Evolutionary conservation across 768 basidiomycete species (phyloP).

Genomic region (Russula abietina): DNA sequence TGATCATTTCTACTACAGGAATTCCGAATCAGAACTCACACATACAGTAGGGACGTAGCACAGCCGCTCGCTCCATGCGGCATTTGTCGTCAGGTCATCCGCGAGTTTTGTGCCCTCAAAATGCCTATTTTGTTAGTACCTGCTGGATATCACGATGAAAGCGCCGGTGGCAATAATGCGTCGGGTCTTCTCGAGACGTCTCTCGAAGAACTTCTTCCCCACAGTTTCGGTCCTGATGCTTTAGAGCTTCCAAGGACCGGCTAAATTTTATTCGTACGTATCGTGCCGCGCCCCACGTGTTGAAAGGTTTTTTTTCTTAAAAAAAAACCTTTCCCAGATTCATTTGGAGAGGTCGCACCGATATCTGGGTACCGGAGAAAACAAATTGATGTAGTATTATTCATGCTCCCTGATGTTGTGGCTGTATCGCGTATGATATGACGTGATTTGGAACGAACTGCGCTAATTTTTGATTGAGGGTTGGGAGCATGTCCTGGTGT

Average conservation of each 20-base stretch:
- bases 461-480: not conserved
- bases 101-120: conserved; percentile 73
- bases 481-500: not conserved
- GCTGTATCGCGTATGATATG: not conserved
- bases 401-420: not conserved
- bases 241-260: conserved; percentile 20
- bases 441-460: not conserved
- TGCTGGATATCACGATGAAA: conserved; percentile 49
- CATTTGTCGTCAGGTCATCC: conserved; percentile 85
- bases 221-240: conserved; percentile 23
- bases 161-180: not conserved
- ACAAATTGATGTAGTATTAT: not conserved
- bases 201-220: conserved; percentile 17
- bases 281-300: not conserved
- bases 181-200: conserved; percentile 17
- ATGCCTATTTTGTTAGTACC: conserved; percentile 73
- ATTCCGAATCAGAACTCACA: not conserved
- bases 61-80: conserved; percentile 80
- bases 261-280: not conserved
- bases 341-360: not conserved
- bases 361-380: not conserved
- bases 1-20: not conserved
- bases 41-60: conserved; percentile 67
- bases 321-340: not conserved
- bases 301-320: not conserved